Conservation (phyloP, 1,284 basidiomycete genomes). For the Ustilago nuda region DNA sequence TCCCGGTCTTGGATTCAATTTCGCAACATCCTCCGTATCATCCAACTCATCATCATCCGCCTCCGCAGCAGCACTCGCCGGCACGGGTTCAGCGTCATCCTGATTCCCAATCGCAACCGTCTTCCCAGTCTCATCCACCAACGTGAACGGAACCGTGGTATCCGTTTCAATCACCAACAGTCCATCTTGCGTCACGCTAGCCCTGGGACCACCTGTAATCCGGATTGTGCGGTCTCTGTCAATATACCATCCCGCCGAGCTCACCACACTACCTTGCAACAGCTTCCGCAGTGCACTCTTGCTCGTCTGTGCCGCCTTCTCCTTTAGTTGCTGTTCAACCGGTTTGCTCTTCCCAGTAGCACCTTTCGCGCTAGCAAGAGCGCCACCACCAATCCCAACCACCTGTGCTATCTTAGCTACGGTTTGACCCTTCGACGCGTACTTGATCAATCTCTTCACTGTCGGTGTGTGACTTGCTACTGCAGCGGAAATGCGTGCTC, state of each 20-base stretch:
- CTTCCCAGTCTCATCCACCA: constrained; percentile 58
- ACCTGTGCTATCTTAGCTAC: constrained; percentile 59
- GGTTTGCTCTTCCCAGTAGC: constrained; percentile 44
- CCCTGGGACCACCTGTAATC: constrained; percentile 57
- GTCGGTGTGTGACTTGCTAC: constrained; percentile 55
- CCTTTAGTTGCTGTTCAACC: constrained; percentile 41
- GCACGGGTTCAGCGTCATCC: constrained; percentile 39
- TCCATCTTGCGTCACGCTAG: constrained; percentile 45
- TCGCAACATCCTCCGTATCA: constrained; percentile 42
- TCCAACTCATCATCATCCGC: constrained; percentile 18
- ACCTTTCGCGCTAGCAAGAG: constrained; percentile 31
- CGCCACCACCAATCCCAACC: constrained; percentile 59
- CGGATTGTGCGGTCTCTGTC: constrained; percentile 55
- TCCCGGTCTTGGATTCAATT: constrained; percentile 21
- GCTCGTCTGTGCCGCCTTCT: constrained; percentile 39
- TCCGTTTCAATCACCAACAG: constrained; percentile 60
- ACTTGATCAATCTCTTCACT: constrained; percentile 50
- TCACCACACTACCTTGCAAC: constrained; percentile 54
- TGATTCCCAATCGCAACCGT: constrained; percentile 51
- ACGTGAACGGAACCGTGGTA: constrained; percentile 41
- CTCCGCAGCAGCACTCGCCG: constrained; percentile 4
- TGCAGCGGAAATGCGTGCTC: constrained; percentile 43
- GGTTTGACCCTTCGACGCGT: constrained; percentile 53
- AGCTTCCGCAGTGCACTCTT: constrained; percentile 54
- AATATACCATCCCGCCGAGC: constrained; percentile 63